phyloP scores from a whole-genome alignment of 257 asterid genomes.

The Salvia rosmarinus region DNA sequence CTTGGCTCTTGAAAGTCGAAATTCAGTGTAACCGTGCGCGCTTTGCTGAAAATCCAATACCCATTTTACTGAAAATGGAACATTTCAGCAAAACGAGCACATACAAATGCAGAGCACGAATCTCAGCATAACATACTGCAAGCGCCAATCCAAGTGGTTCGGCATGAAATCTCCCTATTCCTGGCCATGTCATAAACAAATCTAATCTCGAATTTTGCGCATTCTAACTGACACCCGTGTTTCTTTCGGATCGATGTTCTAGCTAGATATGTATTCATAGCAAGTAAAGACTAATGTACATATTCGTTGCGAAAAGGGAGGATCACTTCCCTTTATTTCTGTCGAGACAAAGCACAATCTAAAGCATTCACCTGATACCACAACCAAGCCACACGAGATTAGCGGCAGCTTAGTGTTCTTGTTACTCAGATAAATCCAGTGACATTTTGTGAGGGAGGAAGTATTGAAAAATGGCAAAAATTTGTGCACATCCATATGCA shows the following conservation, averaged over 20 bases:
- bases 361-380: conserved; percentile 27
- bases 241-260: conserved; percentile 1
- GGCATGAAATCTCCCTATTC: neutral
- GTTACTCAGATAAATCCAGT: neutral
- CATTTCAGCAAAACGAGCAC: neutral
- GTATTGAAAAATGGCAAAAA: too few species aligned
- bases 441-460: too few species aligned
- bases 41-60: too few species aligned
- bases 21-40: too few species aligned
- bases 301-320: conserved; percentile 22
- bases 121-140: neutral
- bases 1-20: neutral
- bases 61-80: neutral
- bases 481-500: too few species aligned
- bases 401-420: neutral
- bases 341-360: neutral
- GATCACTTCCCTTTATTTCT: conserved; percentile 28
- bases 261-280: conserved; percentile 30
- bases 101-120: too few species aligned
- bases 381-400: conserved; percentile 9
- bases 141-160: neutral
- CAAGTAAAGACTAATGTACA: conserved; percentile 33
- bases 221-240: neutral
- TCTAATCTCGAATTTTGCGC: neutral
- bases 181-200: neutral